Evolutionary conservation across 148 eudicot genomes (phyloP), one percentile per base, ranked within the genome.

Genomic region (Chenopodium berlandieri): DNA sequence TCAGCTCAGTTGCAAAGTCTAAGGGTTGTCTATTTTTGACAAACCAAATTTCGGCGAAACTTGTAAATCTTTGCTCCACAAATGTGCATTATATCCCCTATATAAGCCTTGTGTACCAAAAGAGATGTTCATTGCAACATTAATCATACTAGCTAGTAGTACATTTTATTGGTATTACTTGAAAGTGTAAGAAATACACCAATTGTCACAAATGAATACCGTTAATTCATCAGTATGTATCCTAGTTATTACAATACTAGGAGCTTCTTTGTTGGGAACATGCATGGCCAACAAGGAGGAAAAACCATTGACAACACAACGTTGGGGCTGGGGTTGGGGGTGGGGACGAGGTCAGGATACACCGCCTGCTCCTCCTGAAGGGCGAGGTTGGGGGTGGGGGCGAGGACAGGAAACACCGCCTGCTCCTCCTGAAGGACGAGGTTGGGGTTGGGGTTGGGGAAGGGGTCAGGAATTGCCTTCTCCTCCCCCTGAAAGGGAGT

Each of bases 201-300:
- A 13, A 71, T 71, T 44, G 22, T 4, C 20, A 69, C 4, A 12
- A 20, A 73, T 73, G 76, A 58, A 58, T 19, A 73, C 10, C 22
- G 25, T 46, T 17, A 73, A 27, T 48, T 47, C 60, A 47, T 48
- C 60, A n/a, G 10, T 47, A 46, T 47, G 34, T 75, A 16, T 72
- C 13, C 12, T 71, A 65, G 56, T 17, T n/a, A 20, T 80, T 16
- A 25, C 75, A 58, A 16, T 78, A 47, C 10, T 78, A 47, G 80
- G 58, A 22, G 32, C 73, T 65, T 65, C 60, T n/a, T 78, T 66
- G 40, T 62, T 78, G 14, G 74, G 48, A 30, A 50, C 81, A n/a
- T 68, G 81, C 80, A 78, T 27, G 80, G 80, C 80, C 32, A 34
- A 69, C 32, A 54, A 50, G 66, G 75, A 69, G 37, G 9, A 46